Conservation (phyloP, 345 rosid species). For the Eucalyptus rudis region DNA sequence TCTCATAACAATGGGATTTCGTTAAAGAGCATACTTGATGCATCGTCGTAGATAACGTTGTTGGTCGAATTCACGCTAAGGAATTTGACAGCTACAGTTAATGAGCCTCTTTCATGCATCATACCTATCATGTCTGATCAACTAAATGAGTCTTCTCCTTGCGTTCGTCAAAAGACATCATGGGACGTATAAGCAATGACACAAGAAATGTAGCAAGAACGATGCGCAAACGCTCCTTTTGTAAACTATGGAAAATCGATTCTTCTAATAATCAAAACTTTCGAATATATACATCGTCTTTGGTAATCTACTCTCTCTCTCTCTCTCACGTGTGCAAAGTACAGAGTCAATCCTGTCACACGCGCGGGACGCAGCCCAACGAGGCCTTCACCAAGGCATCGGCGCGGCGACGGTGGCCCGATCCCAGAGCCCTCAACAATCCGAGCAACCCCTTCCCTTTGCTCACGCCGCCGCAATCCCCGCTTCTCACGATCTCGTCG, state of each 20-base stretch:
- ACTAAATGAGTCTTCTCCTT: neutral
- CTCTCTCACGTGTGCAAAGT: neutral
- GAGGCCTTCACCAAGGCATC: neutral
- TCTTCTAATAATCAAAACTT: neutral
- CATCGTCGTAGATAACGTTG: rapidly evolving
- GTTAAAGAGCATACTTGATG: neutral
- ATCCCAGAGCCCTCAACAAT: slow-evolving; percentile 4
- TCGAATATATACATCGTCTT: neutral
- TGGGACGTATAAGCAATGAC: neutral
- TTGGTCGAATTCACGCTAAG: neutral
- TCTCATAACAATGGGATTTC: rapidly evolving
- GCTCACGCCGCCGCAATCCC: neutral
- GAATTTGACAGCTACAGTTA: neutral
- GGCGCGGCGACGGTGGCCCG: neutral
- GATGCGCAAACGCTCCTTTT: neutral
- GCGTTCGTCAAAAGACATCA: neutral
- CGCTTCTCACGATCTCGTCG: slow-evolving; percentile 6
- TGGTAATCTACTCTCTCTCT: neutral
- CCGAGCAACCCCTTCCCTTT: neutral
- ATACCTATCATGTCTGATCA: neutral
- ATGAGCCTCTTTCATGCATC: neutral
- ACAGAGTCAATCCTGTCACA: neutral
- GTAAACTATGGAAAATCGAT: neutral
- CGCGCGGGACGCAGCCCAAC: neutral
- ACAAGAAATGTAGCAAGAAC: neutral